Evolutionary conservation across 2,329 filamentous ascomycete genomes (phyloP).

Genomic region (Talaromyces sp.): DNA sequence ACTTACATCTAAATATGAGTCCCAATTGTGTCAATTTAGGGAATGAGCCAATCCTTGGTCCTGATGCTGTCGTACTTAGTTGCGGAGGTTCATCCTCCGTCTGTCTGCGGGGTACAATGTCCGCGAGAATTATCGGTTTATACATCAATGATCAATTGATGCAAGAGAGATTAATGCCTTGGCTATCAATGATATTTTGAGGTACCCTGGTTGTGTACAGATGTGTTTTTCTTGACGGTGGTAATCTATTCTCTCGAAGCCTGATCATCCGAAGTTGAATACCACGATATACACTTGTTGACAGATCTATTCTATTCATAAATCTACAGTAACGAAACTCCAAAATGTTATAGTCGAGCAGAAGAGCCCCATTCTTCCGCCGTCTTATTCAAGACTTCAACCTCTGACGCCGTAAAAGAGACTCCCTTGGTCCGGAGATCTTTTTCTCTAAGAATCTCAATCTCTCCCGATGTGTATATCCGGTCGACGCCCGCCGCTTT

Average conservation of each 20-base stretch:
- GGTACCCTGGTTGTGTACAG: too few species aligned
- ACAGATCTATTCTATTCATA: not conserved
- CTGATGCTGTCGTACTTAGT: not conserved
- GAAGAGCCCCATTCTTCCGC: not conserved
- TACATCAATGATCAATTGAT: too few species aligned
- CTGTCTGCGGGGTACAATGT: not conserved
- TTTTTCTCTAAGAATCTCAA: not conserved
- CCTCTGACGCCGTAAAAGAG: not conserved
- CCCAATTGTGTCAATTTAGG: not conserved
- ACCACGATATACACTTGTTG: not conserved
- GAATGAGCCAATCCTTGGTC: not conserved
- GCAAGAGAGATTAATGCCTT: too few species aligned
- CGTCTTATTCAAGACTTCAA: not conserved
- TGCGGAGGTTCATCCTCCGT: not conserved
- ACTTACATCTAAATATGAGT: not conserved
- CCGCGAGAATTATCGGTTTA: not conserved
- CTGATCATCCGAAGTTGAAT: not conserved
- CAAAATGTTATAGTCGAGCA: not conserved
- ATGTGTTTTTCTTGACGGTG: not conserved
- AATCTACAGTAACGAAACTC: not conserved
- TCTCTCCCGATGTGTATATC: not conserved
- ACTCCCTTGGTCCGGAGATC: not conserved
- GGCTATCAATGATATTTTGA: too few species aligned
- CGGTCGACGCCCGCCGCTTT: not conserved
- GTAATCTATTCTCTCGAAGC: not conserved